phyloP scores from a whole-genome alignment of 1,284 basidiomycete species.

The Trichosporon faecale region DNA sequence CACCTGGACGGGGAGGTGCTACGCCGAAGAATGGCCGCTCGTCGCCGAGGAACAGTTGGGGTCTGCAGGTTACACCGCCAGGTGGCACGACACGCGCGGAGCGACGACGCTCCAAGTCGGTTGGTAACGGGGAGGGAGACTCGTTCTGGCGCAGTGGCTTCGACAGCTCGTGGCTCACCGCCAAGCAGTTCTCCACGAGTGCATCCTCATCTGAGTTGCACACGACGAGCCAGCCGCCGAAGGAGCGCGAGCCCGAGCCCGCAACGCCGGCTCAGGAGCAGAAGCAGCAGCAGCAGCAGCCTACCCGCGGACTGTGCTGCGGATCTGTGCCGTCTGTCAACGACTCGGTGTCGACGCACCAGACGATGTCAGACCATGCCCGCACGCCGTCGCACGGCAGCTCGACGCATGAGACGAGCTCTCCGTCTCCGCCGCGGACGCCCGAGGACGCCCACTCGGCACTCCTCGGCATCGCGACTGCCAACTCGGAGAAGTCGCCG shows the following conservation, averaged over 20 bases:
- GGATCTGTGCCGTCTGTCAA: neutral
- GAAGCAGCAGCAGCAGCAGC: neutral
- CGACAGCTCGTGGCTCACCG: slow-evolving; percentile 19
- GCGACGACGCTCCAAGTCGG: slow-evolving; percentile 23
- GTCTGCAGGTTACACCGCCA: slow-evolving; percentile 7
- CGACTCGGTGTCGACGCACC: slow-evolving; percentile 21
- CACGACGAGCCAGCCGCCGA: slow-evolving; percentile 12
- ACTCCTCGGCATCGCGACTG: slow-evolving; percentile 12
- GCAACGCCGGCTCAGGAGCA: slow-evolving; percentile 10
- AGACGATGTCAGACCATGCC: slow-evolving; percentile 41
- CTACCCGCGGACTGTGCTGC: neutral
- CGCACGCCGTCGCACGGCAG: slow-evolving; percentile 47
- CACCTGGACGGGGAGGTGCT: slow-evolving; percentile 20
- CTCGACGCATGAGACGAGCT: slow-evolving; percentile 44
- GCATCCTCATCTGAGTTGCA: slow-evolving; percentile 32
- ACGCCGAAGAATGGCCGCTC: neutral
- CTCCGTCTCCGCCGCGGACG: slow-evolving; percentile 46
- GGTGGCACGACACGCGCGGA: slow-evolving; percentile 11
- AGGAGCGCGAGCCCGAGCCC: neutral
- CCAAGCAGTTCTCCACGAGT: slow-evolving; percentile 28
- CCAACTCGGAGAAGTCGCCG: neutral
- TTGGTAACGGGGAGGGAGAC: neutral
- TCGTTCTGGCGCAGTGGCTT: slow-evolving; percentile 10
- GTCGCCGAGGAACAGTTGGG: slow-evolving; percentile 11
- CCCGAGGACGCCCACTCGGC: slow-evolving; percentile 32